A percentile compares a stretch with the other conserved stretches of the same genome.
phyloP scores from a whole-genome alignment of 2,329 filamentous ascomycete species.

The Sarocladium kiliense region DNA sequence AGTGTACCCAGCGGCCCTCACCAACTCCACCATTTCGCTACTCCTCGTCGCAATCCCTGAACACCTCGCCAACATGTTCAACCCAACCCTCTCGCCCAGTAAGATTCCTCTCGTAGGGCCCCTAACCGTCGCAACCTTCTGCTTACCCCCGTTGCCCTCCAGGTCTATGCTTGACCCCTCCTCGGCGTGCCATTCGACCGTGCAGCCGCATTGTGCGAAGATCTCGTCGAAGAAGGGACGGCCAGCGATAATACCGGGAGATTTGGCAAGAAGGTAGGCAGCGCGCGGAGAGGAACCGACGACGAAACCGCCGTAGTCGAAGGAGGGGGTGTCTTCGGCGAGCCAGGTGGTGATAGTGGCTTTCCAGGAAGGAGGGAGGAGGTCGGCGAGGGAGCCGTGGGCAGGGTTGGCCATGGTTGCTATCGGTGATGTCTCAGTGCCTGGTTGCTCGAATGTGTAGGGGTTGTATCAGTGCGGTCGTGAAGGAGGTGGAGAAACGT shows the following conservation, averaged over 20 bases:
- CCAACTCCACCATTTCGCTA: constrained; percentile 46
- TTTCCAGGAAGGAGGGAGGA: constrained; percentile 84
- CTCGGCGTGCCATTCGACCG: constrained; percentile 78
- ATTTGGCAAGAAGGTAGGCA: constrained; percentile 65
- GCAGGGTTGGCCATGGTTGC: constrained; percentile 2
- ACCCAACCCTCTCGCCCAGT: constrained; percentile 86
- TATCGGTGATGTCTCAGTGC: neutral
- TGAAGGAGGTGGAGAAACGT: neutral
- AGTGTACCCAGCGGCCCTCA: constrained; percentile 65
- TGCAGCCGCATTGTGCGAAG: constrained; percentile 83
- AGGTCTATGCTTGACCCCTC: constrained; percentile 69
- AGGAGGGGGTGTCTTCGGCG: constrained; percentile 90
- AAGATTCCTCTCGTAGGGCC: constrained; percentile 77
- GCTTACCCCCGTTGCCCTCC: constrained; percentile 46
- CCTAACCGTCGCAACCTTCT: constrained; percentile 70
- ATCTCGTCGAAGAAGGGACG: constrained; percentile 95
- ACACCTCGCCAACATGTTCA: constrained; percentile 87
- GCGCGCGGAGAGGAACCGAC: constrained; percentile 66
- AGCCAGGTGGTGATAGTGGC: constrained; percentile 78
- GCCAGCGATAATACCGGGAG: constrained; percentile 78
- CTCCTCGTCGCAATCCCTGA: constrained; percentile 80
- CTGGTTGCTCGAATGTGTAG: neutral
- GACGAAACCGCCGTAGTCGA: constrained; percentile 96
- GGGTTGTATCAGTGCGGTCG: too few relatives aligned
- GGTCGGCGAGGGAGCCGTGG: constrained; percentile 50